A percentile compares a stretch with the other conserved stretches of the same genome.
phyloP scores from a whole-genome alignment of 768 basidiomycete genomes.

The Mycena vitilis region DNA sequence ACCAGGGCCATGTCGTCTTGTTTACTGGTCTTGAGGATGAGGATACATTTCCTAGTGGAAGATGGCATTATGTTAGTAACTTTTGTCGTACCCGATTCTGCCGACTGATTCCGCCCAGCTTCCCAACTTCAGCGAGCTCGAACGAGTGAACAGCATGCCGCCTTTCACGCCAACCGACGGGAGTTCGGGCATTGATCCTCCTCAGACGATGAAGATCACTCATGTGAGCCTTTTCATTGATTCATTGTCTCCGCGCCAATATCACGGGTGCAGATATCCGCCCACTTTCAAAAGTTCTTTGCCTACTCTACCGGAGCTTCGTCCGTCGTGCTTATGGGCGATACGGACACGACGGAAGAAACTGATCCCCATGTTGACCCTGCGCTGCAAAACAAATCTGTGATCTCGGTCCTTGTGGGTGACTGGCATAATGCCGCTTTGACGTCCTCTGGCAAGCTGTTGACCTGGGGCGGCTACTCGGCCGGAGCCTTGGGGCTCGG shows the following conservation, averaged over 20 bases:
- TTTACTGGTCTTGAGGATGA: conserved; percentile 62
- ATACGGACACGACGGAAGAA: conserved; percentile 55
- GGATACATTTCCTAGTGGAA: conserved; percentile 48
- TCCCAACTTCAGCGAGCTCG: conserved; percentile 76
- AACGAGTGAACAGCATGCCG: conserved; percentile 58
- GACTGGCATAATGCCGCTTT: conserved; percentile 91
- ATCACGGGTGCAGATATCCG: conserved; percentile 73
- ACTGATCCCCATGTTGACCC: conserved; percentile 73
- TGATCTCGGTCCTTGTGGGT: conserved; percentile 91
- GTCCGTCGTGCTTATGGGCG: conserved; percentile 83
- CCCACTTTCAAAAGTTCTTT: conserved; percentile 84
- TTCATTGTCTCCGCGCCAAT: not conserved
- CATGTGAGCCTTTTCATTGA: conserved; percentile 66
- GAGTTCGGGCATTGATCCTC: conserved; percentile 46
- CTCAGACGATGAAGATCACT: conserved; percentile 71
- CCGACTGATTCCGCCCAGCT: conserved; percentile 57
- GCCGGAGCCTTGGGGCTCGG: conserved; percentile 89
- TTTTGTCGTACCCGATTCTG: not conserved
- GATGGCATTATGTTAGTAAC: conserved; percentile 80
- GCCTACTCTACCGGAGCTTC: conserved; percentile 79
- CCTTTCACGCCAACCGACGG: conserved; percentile 52
- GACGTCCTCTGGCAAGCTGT: conserved; percentile 65
- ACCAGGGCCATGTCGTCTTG: conserved; percentile 81
- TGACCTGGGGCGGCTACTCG: conserved; percentile 86
- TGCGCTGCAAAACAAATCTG: conserved; percentile 76